Conservation (phyloP, 1,284 basidiomycete genomes). For the Fomes fomentarius region DNA sequence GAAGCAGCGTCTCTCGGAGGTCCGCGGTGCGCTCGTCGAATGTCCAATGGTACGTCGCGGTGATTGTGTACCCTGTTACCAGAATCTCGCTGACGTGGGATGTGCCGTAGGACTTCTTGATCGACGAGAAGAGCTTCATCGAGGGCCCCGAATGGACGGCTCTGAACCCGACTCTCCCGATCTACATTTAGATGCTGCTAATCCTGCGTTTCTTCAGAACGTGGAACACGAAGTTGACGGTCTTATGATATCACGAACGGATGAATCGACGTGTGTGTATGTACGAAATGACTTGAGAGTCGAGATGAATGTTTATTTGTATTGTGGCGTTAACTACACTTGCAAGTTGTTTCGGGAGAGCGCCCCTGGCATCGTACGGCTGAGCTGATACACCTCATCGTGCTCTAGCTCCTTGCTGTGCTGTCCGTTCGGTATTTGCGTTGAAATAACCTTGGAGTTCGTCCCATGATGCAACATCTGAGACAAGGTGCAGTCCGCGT, state of each 20-base stretch:
- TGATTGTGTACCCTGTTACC: not conserved
- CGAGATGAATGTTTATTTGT: no score
- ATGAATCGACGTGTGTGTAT: not conserved
- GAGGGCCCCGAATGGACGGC: slow-evolving; percentile 72
- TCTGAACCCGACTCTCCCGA: slow-evolving; percentile 74
- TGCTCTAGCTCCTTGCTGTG: no score
- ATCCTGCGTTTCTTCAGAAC: not conserved
- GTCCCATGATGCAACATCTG: no score
- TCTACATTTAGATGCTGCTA: slow-evolving; percentile 81
- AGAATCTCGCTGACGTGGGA: not conserved
- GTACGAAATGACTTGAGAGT: no score
- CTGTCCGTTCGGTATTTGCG: no score
- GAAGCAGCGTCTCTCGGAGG: slow-evolving; percentile 72
- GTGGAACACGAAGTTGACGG: not conserved
- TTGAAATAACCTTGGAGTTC: no score
- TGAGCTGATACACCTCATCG: no score
- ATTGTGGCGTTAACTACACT: no score
- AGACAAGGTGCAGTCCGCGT: no score
- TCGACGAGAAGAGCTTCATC: slow-evolving; percentile 76
- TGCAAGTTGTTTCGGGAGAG: no score
- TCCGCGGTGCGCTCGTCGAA: slow-evolving; percentile 78
- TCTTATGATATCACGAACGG: not conserved
- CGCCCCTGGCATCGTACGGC: no score
- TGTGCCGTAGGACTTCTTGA: slow-evolving; percentile 74
- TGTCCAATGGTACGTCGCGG: slow-evolving; percentile 61